Base-by-base conservation (phyloP, 805 yeast species). In the Scheffersomyces amazonensis region DNA sequence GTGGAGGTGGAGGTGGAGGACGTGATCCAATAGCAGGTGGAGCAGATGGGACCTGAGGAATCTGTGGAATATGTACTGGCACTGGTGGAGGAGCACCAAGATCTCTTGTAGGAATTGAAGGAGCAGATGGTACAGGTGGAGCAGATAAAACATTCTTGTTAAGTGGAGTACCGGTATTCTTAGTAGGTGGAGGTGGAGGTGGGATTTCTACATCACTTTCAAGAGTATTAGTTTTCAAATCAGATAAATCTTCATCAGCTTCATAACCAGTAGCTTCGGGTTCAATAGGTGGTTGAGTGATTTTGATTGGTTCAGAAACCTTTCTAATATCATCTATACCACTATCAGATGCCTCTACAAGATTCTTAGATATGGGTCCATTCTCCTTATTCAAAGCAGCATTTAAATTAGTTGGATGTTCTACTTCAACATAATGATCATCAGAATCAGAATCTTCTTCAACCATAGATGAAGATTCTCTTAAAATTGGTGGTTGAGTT, bases 231-330 rank as follows among this genome's bases (percentile, higher is more conserved):
- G 47, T 18, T 35, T 44, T 39, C 15, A 51, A 53, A 42, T 63
- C 71, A 12, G 70, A 64, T 10, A 60, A 46, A 36, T 69, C 73
- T 34, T 77, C 85, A 52, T 83, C 89, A 0, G 87, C 87, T 39
- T 83, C 87, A 50, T 81, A 81, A 0, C 88, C 88, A 1, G 87
- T 75, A 22, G 41, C 35, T 35, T 48, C 52, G 8, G 16, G 13
- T 12, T 42, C 53, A 15, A 36, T 21, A 16, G 36, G 15, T 12
- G 34, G 37, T 27, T 27, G 41, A 13, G 40, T 28, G 13, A 32
- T 34, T 34, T 35, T 18, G 28, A 35, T 25, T 33, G 37, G 23
- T 31, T 34, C 21, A 10, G 25, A 6, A 5, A 36, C 22, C 23
- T 35, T 35, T 9, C 34, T 21, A 27, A 13, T 22, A 16, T 44